These are phyloP conservation scores for Metarhizium sp. DNA, from an alignment of 2,329 filamentous ascomycete species.

Conservation along the genomic window DNA sequence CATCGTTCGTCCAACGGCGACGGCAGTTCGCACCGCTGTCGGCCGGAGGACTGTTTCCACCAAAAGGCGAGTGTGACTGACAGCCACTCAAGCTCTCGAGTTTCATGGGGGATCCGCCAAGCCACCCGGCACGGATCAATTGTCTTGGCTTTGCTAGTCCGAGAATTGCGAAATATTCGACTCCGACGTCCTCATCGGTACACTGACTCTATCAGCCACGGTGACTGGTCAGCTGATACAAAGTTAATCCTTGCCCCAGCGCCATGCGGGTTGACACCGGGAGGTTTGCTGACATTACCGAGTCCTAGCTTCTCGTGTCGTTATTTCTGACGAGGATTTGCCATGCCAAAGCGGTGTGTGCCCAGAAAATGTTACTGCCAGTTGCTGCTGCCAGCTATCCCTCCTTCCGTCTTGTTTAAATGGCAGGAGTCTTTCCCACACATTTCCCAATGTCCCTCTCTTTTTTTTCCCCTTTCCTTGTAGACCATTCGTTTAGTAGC, in stretches of 20 bases:
- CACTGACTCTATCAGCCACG: not conserved
- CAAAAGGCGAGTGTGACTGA: constrained; percentile 1
- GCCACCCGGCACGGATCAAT: constrained; percentile 3
- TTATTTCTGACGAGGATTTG: not conserved
- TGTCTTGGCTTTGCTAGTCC: constrained; percentile 4
- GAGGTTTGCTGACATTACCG: not conserved
- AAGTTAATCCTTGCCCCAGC: not conserved
- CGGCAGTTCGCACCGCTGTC: not conserved
- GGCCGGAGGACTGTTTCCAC: not conserved
- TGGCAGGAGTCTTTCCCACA: not conserved
- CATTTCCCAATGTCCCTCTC: not conserved
- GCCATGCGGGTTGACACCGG: not conserved
- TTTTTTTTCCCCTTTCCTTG: not conserved
- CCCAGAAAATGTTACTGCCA: not conserved
- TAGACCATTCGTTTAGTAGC: not conserved
- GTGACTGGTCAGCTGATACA: constrained; percentile 8
- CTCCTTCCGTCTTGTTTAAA: constrained; percentile 1
- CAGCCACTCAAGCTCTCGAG: not conserved
- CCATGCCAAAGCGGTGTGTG: constrained; percentile 4
- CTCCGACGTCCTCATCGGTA: constrained; percentile 8
- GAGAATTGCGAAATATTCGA: constrained; percentile 11
- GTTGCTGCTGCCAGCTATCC: not conserved
- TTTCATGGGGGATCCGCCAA: constrained; percentile 2
- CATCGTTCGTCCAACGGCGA: not conserved
- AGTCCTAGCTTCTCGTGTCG: not conserved